Evolutionary conservation across 805 yeast genomes (phyloP).

Genomic region (Kodamaea sagamina): DNA sequence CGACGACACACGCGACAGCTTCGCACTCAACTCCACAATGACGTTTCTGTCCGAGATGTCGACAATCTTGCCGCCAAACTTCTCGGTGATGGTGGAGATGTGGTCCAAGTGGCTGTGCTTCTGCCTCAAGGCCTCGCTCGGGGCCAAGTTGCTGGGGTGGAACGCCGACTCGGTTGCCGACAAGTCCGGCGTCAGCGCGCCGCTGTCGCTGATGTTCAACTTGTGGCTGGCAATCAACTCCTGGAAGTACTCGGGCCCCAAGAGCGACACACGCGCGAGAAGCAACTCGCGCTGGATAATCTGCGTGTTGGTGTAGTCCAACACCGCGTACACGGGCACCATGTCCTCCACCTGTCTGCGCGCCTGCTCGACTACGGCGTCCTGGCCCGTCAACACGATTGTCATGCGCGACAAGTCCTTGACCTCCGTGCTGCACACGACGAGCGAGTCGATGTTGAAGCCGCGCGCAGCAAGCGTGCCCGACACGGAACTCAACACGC

Average conservation of each 20-base stretch:
- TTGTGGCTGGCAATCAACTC: constrained; percentile 88
- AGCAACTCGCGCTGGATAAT: constrained; percentile 89
- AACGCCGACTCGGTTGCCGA: constrained; percentile 49
- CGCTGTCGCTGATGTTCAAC: constrained; percentile 40
- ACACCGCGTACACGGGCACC: constrained; percentile 97
- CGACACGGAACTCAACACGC: constrained; percentile 89
- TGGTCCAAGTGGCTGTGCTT: constrained; percentile 88
- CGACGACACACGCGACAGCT: constrained; percentile 85
- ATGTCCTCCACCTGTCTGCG: constrained; percentile 96
- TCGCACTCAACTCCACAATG: constrained; percentile 90
- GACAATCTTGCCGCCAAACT: constrained; percentile 91
- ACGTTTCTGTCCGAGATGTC: constrained; percentile 93
- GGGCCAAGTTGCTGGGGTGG: constrained; percentile 89
- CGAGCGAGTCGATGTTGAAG: constrained; percentile 95
- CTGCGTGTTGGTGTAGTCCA: constrained; percentile 89
- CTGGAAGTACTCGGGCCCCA: constrained; percentile 98
- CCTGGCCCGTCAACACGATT: constrained; percentile 89
- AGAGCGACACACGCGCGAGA: constrained; percentile 85
- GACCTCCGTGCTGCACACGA: constrained; percentile 95
- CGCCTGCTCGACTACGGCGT: constrained; percentile 96
- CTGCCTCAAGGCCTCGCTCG: constrained; percentile 91
- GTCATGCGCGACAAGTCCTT: constrained; percentile 96
- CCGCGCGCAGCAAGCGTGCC: constrained; percentile 98
- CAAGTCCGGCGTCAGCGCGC: constrained; percentile 44
- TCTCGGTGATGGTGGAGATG: constrained; percentile 73